A percentile compares a stretch with the other conserved stretches of the same genome.
These are phyloP conservation scores for Penicillium sp. DNA, from an alignment of 2,329 filamentous ascomycete genomes.

Conservation along the genomic window DNA sequence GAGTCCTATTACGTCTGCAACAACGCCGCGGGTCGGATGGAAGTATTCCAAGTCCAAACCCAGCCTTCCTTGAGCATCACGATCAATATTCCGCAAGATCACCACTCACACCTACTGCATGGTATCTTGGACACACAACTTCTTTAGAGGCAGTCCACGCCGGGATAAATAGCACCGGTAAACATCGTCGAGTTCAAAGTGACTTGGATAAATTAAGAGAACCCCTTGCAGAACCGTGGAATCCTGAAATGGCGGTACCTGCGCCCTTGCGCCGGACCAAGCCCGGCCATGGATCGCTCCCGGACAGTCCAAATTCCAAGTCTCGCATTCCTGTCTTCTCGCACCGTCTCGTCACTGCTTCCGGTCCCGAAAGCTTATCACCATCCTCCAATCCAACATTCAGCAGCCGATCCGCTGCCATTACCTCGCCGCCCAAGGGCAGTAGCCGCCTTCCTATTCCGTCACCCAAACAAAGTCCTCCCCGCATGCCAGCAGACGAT, in stretches of 20 bases:
- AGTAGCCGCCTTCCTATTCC: conserved; percentile 43
- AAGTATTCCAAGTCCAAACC: conserved; percentile 56
- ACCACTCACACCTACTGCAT: conserved; percentile 64
- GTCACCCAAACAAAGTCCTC: conserved; percentile 30
- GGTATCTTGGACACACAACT: conserved; percentile 55
- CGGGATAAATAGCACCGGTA: conserved; percentile 19
- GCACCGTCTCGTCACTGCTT: conserved; percentile 39
- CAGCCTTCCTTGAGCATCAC: conserved; percentile 41
- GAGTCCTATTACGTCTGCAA: conserved; percentile 55
- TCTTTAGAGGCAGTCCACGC: conserved; percentile 43
- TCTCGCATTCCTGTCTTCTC: conserved; percentile 49
- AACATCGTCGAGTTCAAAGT: conserved; percentile 51
- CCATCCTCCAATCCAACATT: conserved; percentile 38
- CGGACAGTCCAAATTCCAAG: conserved; percentile 36
- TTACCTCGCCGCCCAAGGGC: conserved; percentile 40
- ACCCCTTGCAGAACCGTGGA: conserved; percentile 29
- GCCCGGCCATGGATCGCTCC: conserved; percentile 23
- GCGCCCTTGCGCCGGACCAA: conserved; percentile 29
- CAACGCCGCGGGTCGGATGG: conserved; percentile 69
- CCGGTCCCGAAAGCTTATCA: conserved; percentile 42
- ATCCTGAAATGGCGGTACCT: conserved; percentile 36
- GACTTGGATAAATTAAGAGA: conserved; percentile 51
- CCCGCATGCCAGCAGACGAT: conserved; percentile 26
- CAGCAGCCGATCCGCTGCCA: conserved; percentile 27
- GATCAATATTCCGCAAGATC: conserved; percentile 49